Conservation (phyloP, 805 yeast genomes). For the Candida bentonensis region DNA sequence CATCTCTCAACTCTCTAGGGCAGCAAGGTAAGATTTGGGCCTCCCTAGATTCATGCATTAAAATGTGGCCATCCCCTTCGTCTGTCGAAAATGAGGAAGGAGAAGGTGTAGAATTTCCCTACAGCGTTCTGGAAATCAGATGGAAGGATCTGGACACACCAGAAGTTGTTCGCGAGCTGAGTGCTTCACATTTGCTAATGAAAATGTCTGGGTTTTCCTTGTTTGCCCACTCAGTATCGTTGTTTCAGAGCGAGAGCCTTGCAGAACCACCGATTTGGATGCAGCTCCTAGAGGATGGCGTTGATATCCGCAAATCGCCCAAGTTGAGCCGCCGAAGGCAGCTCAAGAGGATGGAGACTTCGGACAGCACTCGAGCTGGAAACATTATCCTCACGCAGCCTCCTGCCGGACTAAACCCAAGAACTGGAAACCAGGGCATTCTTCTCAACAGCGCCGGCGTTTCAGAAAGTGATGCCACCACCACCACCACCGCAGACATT, state of each 20-base stretch:
- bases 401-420: background rate
- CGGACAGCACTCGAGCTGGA: slow-evolving; percentile 1
- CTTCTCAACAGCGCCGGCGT: slow-evolving; percentile 9
- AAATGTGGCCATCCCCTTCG: slow-evolving; percentile 5
- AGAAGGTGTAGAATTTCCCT: slow-evolving; percentile 26
- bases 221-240: slow-evolving; percentile 22
- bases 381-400: background rate
- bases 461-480: slow-evolving; percentile 3
- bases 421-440: slow-evolving; percentile 6
- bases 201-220: slow-evolving; percentile 29
- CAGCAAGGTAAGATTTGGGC: slow-evolving; percentile 22
- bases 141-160: slow-evolving; percentile 28
- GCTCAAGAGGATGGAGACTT: slow-evolving; percentile 1
- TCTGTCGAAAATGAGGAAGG: background rate
- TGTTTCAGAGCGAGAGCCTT: slow-evolving; percentile 19
- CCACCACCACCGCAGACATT: slow-evolving; percentile 3
- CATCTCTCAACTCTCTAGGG: background rate
- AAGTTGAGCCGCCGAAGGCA: slow-evolving; percentile 4
- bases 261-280: slow-evolving; percentile 28
- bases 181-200: slow-evolving; percentile 34
- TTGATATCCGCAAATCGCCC: slow-evolving; percentile 37
- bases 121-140: slow-evolving; percentile 34
- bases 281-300: slow-evolving; percentile 17
- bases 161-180: slow-evolving; percentile 25
- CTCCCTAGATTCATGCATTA: slow-evolving; percentile 19